Evolutionary conservation across 305 asterid genomes (phyloP).

Genomic region (Fraxinus nigra): DNA sequence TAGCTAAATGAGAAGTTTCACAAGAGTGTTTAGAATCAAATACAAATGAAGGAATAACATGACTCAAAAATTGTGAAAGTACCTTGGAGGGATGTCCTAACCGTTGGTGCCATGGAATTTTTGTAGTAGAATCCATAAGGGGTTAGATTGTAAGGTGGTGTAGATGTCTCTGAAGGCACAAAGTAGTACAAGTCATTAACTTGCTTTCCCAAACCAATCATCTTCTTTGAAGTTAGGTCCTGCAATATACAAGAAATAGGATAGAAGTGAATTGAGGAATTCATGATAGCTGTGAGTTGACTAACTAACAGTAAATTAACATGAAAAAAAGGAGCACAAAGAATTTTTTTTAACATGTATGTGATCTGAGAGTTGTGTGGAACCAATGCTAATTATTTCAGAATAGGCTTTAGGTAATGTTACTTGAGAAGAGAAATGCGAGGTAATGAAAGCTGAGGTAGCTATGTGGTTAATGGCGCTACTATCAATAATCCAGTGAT

Average conservation of each 20-base stretch:
- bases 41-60: not conserved
- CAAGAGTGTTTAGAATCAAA: not conserved
- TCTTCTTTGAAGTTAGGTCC: not conserved
- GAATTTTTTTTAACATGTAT: not conserved
- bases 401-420: not conserved
- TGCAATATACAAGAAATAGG: not conserved
- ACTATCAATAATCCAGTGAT: not conserved
- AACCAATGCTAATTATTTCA: not conserved
- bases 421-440: not conserved
- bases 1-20: not conserved
- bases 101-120: not conserved
- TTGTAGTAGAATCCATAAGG: not conserved
- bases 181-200: not conserved
- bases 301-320: not conserved
- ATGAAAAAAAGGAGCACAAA: not conserved
- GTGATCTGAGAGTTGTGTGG: not conserved
- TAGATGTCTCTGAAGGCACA: not conserved
- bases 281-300: not conserved
- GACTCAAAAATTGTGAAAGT: not conserved
- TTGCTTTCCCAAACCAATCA: not conserved
- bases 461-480: not conserved
- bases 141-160: not conserved
- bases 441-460: not conserved
- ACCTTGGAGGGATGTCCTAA: not conserved
- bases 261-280: not conserved